Evolutionary conservation across 345 rosid species (phyloP).

Genomic region (Camelina hispida): DNA sequence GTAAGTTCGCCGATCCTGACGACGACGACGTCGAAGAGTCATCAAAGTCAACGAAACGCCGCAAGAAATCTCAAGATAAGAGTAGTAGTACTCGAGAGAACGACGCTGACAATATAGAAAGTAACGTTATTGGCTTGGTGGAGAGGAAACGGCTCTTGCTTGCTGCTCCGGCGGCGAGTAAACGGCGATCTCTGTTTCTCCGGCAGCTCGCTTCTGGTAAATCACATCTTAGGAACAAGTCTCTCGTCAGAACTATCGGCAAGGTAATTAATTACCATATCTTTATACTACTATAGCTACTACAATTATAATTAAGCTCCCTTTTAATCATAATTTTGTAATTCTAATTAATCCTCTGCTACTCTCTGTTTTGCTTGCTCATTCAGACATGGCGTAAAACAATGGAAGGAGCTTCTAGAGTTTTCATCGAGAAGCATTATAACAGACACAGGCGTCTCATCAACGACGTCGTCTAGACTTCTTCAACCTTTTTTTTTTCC

Average conservation of each 20-base stretch:
- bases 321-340: neutral
- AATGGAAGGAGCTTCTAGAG: conserved; percentile 79
- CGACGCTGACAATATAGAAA: conserved; percentile 20
- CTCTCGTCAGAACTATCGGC: conserved; percentile 62
- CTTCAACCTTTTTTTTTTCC: neutral
- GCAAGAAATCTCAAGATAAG: conserved; percentile 38
- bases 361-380: neutral
- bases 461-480: conserved; percentile 55
- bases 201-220: conserved; percentile 61
- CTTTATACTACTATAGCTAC: too few relatives aligned
- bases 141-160: conserved; percentile 77
- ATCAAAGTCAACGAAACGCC: conserved; percentile 39
- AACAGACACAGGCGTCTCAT: conserved; percentile 80
- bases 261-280: conserved; percentile 48
- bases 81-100: conserved; percentile 36
- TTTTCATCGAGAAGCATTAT: conserved; percentile 77
- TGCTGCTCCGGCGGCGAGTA: conserved; percentile 38
- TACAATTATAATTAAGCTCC: too few relatives aligned
- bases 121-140: conserved; percentile 37
- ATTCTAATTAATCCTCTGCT: neutral
- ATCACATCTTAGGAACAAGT: conserved; percentile 59
- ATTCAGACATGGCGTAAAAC: conserved; percentile 88
- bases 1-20: conserved; percentile 71
- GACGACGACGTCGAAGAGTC: conserved; percentile 35
- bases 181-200: conserved; percentile 52